Percentiles rank a stretch among this genome's conserved stretches.
These are phyloP conservation scores for Noccaea bulbosa DNA, from an alignment of 345 rosid genomes.

Conservation along the genomic window DNA sequence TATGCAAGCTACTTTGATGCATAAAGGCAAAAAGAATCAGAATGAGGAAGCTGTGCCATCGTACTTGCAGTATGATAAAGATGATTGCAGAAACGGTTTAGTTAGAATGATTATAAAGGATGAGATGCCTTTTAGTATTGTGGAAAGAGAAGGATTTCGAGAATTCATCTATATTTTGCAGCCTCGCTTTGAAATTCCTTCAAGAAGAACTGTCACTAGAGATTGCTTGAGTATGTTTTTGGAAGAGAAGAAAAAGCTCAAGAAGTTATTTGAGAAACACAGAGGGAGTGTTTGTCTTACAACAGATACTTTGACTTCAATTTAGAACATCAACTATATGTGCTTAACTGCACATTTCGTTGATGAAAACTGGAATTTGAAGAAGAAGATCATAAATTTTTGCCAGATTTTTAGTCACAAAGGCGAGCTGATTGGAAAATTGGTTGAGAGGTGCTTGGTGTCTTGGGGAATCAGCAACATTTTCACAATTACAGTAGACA, in stretches of 20 bases:
- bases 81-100: neutral
- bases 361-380: neutral
- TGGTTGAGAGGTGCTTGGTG: conserved; percentile 23
- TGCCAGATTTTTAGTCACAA: conserved; percentile 15
- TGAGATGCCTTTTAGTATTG: neutral
- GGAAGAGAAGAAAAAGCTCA: neutral
- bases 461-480: conserved; percentile 31
- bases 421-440: conserved; percentile 15
- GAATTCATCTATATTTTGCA: conserved; percentile 5
- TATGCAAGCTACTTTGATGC: neutral
- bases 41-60: neutral
- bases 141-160: neutral
- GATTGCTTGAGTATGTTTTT: conserved; percentile 1
- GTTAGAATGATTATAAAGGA: neutral
- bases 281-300: conserved; percentile 9
- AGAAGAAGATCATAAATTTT: neutral
- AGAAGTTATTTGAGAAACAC: conserved; percentile 2
- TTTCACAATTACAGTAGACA: conserved; percentile 23
- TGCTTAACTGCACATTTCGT: conserved; percentile 16
- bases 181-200: conserved; percentile 6
- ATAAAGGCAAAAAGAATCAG: neutral
- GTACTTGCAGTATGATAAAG: neutral
- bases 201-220: neutral
- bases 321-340: conserved; percentile 11
- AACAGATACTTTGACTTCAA: conserved; percentile 6